Percentiles rank a stretch among this genome's conserved stretches.
Conservation (phyloP, 768 basidiomycete species). For the Tephrocybe sp. region DNA sequence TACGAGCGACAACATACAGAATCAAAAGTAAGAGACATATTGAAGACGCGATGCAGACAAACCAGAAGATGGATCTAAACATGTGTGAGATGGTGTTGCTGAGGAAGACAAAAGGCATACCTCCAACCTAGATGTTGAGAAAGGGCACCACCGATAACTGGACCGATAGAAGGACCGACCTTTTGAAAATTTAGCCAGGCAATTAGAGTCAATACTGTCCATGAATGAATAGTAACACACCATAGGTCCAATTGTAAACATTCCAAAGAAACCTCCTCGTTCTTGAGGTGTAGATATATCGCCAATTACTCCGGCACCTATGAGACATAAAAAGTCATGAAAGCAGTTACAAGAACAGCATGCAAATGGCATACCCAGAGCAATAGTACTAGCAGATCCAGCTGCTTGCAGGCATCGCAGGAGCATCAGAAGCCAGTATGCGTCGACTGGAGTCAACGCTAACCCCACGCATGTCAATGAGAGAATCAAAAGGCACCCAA, state of each 20-base stretch:
- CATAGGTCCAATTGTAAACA: constrained; percentile 67
- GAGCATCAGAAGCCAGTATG: constrained; percentile 78
- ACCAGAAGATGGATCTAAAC: constrained; percentile 64
- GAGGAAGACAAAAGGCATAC: constrained; percentile 26
- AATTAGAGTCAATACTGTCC: constrained; percentile 10
- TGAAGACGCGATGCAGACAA: constrained; percentile 49
- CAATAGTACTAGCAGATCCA: constrained; percentile 78
- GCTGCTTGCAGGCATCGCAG: constrained; percentile 80
- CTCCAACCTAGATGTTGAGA: constrained; percentile 65
- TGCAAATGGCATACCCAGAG: constrained; percentile 49
- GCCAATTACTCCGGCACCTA: constrained; percentile 74
- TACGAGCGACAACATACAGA: constrained; percentile 35
- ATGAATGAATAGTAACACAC: constrained; percentile 25
- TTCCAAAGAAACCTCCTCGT: constrained; percentile 71
- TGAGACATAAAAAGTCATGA: background rate
- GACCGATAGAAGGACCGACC: constrained; percentile 62
- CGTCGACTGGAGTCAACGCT: constrained; percentile 48
- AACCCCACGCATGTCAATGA: constrained; percentile 64
- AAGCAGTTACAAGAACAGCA: background rate
- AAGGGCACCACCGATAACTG: constrained; percentile 60
- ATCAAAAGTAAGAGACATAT: constrained; percentile 47
- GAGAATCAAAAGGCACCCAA: constrained; percentile 63
- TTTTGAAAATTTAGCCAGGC: constrained; percentile 22
- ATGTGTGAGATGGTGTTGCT: background rate
- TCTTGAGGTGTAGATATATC: constrained; percentile 77